Evolutionary conservation across 176 grass and related monocot genomes (phyloP).

Genomic region (Saccharum spontaneum): DNA sequence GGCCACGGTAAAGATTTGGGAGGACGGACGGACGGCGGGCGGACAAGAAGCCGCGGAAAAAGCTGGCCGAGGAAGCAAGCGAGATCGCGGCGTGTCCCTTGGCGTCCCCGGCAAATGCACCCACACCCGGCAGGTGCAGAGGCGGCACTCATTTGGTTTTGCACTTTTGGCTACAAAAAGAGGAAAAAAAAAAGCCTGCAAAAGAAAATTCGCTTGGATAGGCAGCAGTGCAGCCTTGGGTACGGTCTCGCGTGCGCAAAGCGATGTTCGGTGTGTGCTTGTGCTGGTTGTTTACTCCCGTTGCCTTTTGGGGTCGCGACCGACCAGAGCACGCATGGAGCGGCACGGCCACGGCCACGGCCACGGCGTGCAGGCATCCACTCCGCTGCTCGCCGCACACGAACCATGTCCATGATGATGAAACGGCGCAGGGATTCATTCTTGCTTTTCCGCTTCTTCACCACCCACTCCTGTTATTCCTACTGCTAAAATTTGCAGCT

Average conservation of each 20-base stretch:
- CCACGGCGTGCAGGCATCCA: not conserved
- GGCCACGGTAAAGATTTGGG: slow-evolving; percentile 40
- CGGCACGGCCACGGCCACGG: slow-evolving; percentile 6
- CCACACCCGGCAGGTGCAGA: not conserved
- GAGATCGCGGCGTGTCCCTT: not conserved
- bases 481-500: not conserved
- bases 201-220: not conserved
- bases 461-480: not conserved
- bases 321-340: not conserved
- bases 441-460: not conserved
- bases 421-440: not conserved
- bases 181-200: not conserved
- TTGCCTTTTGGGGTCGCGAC: not conserved
- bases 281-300: not conserved
- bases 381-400: not conserved
- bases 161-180: not conserved
- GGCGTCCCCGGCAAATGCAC: slow-evolving; percentile 27
- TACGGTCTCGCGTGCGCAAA: slow-evolving; percentile 30
- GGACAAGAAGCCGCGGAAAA: not conserved
- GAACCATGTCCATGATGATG: not conserved
- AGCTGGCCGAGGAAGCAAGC: slow-evolving; percentile 30
- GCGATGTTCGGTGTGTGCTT: not conserved
- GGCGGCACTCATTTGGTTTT: not conserved
- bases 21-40: not conserved
- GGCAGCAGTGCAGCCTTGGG: not conserved